Evolutionary conservation across 169 alveolate genomes (phyloP).

Genomic region (Eimeria falciformis): DNA sequence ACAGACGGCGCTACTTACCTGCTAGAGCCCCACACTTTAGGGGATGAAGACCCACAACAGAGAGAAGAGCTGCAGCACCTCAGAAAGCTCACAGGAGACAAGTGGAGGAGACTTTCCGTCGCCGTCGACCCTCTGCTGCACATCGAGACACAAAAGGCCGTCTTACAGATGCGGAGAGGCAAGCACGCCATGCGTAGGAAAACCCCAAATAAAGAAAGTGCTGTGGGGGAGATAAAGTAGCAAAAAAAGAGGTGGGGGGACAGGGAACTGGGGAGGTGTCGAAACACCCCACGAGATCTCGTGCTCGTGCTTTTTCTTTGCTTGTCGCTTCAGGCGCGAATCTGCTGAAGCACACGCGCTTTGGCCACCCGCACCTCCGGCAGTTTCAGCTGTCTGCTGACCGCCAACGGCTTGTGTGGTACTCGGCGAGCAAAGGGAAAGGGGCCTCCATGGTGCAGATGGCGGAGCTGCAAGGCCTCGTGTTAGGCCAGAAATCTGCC

Average conservation of each 20-base stretch:
- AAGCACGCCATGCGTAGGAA: not conserved
- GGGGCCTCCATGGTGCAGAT: slow-evolving; percentile 53
- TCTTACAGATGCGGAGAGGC: slow-evolving; percentile 76
- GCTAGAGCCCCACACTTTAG: slow-evolving; percentile 69
- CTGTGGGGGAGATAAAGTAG: not conserved
- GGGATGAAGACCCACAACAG: not conserved
- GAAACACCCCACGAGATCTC: not conserved
- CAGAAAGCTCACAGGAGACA: slow-evolving; percentile 71
- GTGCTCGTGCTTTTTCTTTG: not conserved
- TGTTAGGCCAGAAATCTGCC: slow-evolving; percentile 83
- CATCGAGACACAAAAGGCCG: slow-evolving; percentile 83
- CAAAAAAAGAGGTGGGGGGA: no score
- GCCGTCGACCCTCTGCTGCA: slow-evolving; percentile 82
- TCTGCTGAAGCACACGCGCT: slow-evolving; percentile 82
- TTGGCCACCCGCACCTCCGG: slow-evolving; percentile 84
- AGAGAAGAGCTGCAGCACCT: not conserved
- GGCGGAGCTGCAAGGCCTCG: slow-evolving; percentile 77
- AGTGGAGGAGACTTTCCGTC: slow-evolving; percentile 81
- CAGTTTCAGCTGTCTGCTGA: slow-evolving; percentile 85
- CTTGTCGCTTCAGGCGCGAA: slow-evolving; percentile 44
- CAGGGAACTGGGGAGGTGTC: no score
- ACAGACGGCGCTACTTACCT: slow-evolving; percentile 79
- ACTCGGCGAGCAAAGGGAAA: slow-evolving; percentile 78
- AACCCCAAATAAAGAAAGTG: not conserved
- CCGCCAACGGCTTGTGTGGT: slow-evolving; percentile 82